Conservation (phyloP, 2,329 filamentous ascomycete genomes). For the Claviceps fusiformis region DNA sequence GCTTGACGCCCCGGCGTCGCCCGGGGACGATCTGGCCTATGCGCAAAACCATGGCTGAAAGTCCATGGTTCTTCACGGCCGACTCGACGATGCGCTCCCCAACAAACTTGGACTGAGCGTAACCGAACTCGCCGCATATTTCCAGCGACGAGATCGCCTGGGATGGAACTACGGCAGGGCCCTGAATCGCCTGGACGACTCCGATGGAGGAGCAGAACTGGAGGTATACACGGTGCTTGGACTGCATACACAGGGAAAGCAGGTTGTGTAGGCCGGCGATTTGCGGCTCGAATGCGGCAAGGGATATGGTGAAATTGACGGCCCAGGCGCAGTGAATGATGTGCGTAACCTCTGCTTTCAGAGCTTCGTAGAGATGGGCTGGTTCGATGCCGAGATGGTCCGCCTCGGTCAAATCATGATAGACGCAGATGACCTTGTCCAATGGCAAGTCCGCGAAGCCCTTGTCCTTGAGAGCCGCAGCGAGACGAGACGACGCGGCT, state of each 20-base stretch:
- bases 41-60: constrained; percentile 25
- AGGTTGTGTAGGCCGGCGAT: constrained; percentile 32
- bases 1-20: constrained; percentile 21
- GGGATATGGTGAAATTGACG: constrained; percentile 42
- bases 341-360: constrained; percentile 20
- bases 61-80: constrained; percentile 19
- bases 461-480: constrained; percentile 7
- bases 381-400: constrained; percentile 6
- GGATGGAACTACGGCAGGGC: constrained; percentile 20
- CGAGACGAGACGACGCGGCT: not conserved
- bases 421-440: constrained; percentile 10
- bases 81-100: constrained; percentile 23
- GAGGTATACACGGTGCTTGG: constrained; percentile 17
- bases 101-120: constrained; percentile 26
- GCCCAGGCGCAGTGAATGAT: constrained; percentile 41
- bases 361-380: constrained; percentile 11
- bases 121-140: constrained; percentile 29
- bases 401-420: constrained; percentile 8
- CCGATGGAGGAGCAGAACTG: constrained; percentile 35
- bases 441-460: constrained; percentile 20
- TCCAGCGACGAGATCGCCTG: constrained; percentile 22
- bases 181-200: constrained; percentile 27
- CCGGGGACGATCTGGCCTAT: constrained; percentile 38
- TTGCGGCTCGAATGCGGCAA: constrained; percentile 34
- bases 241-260: constrained; percentile 23